Evolutionary conservation across 2,329 filamentous ascomycete genomes (phyloP), one percentile per base, ranked within the genome.

Genomic region (Kalmusia sp.): DNA sequence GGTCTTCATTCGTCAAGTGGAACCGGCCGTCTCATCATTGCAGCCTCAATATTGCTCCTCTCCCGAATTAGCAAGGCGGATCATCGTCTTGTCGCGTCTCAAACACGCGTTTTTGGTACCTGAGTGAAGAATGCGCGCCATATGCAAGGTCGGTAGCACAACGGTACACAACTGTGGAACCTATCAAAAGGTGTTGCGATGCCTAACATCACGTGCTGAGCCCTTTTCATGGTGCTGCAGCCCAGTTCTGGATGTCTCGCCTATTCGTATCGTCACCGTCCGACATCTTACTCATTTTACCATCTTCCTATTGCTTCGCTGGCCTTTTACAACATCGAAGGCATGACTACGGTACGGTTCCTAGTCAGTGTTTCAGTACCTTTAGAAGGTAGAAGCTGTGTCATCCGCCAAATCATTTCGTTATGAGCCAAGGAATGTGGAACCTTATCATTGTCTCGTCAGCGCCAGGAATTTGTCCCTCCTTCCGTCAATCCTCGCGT

Each of bases 131-230:
- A 71, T 69, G 65, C 51, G 57, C 59, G 55, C 48, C 41, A 55
- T 49, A 70, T 67, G 65, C 64, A 70, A 72, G 67, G 63, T 65
- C 55, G 59, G 64, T 69, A 38, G 51, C 50, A 70, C 66, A 51
- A 38, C 11, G 47, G 39, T 34, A 50, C 48, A 45, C 49, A 46
- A 52, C 30, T 17, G 45, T 31, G 35, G 27, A 12, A 51, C 46
- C 22, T 43, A 45, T 46, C 54, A 25, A 59, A 57, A 24, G 49
- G 46, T 44, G 12, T 21, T 49, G 44, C 33, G 25, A 57, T 47
- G 11, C 33, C 24, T 43, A 31, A 57, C 56, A 56, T 59, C 51
- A 54, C 53, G 49, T 30, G 5, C 47, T 52, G 17, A 19, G 6
- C 11, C 30, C 7, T 38, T 55, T 27, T 51, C 22, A 44, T 19